These are phyloP conservation scores for Avicennia marina DNA, from an alignment of 257 asterid species.

Conservation along the genomic window DNA sequence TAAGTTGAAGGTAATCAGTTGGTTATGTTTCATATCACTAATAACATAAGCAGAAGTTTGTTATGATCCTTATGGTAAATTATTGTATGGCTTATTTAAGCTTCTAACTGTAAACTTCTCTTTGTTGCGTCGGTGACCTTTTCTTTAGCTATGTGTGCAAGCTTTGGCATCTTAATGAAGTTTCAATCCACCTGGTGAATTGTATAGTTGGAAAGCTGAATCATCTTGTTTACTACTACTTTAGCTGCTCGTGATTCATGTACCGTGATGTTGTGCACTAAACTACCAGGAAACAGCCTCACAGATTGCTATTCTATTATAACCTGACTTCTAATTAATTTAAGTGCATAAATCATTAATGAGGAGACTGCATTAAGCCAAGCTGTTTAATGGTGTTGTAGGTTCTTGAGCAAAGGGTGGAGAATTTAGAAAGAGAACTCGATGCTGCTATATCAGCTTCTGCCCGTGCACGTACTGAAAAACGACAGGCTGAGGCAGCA, in stretches of 20 bases:
- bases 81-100: background rate
- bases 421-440: conserved; percentile 81
- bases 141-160: background rate
- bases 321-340: background rate
- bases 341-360: background rate
- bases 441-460: conserved; percentile 96
- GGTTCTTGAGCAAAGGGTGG: conserved; percentile 97
- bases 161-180: conserved; percentile 1
- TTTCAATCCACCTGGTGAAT: conserved; percentile 5
- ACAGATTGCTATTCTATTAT: too few species aligned
- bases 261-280: background rate
- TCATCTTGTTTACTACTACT: background rate
- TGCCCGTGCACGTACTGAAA: conserved; percentile 88
- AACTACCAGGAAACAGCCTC: too few species aligned
- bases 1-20: background rate
- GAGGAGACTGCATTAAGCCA: conserved; percentile 10
- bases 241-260: background rate
- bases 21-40: background rate
- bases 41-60: background rate
- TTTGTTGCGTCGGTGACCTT: too few species aligned
- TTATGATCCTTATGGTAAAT: background rate
- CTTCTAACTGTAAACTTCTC: background rate
- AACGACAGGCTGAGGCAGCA: conserved; percentile 87
- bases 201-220: background rate
- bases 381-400: conserved; percentile 31